phyloP scores from a whole-genome alignment of 2,329 filamentous ascomycete species.

The Cadophora luteo-olivacea region DNA sequence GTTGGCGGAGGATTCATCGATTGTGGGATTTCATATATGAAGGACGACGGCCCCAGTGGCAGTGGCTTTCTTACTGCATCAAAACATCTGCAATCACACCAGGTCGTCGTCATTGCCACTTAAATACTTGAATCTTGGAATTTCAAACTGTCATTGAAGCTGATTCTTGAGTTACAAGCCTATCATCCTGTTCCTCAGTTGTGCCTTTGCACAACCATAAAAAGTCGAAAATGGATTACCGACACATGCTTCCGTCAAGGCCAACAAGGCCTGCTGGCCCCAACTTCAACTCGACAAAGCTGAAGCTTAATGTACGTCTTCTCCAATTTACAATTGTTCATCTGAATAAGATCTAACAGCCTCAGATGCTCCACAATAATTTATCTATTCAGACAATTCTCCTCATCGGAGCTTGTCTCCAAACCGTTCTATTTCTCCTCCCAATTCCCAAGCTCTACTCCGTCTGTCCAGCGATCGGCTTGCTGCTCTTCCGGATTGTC shows the following conservation, averaged over 20 bases:
- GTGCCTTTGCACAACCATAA: background rate
- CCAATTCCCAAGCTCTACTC: constrained; percentile 30
- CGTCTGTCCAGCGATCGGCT: constrained; percentile 26
- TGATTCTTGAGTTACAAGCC: background rate
- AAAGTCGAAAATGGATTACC: constrained; percentile 16
- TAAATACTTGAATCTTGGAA: background rate
- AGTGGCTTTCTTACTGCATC: constrained; percentile 6
- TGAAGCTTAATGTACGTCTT: constrained; percentile 19
- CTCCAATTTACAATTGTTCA: too few species aligned
- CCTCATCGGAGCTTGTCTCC: constrained; percentile 33
- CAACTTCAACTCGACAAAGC: constrained; percentile 6
- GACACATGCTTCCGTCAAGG: background rate
- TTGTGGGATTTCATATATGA: constrained; percentile 1
- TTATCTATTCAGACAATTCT: constrained; percentile 28
- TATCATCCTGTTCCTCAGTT: background rate
- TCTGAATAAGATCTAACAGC: background rate
- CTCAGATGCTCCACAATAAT: constrained; percentile 23
- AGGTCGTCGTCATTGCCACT: background rate
- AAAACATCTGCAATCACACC: background rate
- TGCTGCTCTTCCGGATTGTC: constrained; percentile 26
- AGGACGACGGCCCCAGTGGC: background rate
- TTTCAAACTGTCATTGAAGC: background rate
- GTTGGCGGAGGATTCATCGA: background rate
- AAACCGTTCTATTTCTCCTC: constrained; percentile 27
- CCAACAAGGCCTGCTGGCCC: constrained; percentile 5